Conservation (phyloP, 2,329 filamentous ascomycete species). For the Colletotrichum sp. region DNA sequence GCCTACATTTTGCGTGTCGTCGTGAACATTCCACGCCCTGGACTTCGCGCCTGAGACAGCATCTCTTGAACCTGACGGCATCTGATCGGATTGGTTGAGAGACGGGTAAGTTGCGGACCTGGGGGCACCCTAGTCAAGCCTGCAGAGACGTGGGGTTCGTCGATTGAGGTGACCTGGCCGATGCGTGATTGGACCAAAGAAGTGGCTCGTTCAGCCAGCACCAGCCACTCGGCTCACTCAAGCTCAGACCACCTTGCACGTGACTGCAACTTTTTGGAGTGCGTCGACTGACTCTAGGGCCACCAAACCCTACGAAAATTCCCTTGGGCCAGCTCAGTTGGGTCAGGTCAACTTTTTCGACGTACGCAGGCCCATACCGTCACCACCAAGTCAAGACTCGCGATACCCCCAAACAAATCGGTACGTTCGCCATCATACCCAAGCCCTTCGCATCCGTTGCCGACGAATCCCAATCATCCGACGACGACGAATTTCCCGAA, state of each 20-base stretch:
- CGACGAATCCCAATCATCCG: conserved; percentile 19
- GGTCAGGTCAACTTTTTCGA: neutral
- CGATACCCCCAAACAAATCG: conserved; percentile 50
- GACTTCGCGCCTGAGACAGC: conserved; percentile 17
- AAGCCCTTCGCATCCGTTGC: neutral
- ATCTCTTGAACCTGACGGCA: conserved; percentile 14
- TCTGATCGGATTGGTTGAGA: conserved; percentile 12
- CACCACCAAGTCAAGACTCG: conserved; percentile 34
- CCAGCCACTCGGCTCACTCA: neutral
- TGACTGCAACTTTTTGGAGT: neutral
- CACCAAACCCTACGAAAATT: conserved; percentile 49
- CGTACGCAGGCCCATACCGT: conserved; percentile 19
- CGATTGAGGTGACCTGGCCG: neutral
- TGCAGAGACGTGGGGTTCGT: neutral
- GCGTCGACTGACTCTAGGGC: conserved; percentile 35
- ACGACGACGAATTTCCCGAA: conserved; percentile 22
- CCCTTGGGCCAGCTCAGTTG: conserved; percentile 25
- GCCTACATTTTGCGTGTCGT: conserved; percentile 28
- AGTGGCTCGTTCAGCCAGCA: neutral
- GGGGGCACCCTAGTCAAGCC: conserved; percentile 1
- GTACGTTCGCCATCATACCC: conserved; percentile 42
- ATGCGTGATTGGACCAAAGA: neutral
- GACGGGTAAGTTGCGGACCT: neutral
- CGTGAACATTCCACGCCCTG: conserved; percentile 14
- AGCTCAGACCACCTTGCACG: conserved; percentile 8